Evolutionary conservation across 768 basidiomycete species (phyloP).

Genomic region (Holtermannia corniformis): DNA sequence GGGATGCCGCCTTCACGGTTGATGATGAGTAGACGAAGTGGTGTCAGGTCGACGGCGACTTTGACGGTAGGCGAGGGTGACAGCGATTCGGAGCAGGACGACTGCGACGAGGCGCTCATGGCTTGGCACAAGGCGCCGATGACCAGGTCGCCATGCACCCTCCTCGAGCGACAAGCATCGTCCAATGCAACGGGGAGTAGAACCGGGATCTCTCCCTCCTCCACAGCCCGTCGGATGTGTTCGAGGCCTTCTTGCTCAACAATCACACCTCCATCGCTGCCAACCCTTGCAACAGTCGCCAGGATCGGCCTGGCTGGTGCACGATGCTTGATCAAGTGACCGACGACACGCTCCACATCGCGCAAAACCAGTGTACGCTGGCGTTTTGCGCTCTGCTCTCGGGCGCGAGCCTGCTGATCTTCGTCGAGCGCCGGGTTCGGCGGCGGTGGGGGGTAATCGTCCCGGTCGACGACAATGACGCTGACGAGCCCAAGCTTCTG

Average conservation of each 20-base stretch:
- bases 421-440: background rate
- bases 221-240: constrained; percentile 76
- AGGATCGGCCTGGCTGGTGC: constrained; percentile 79
- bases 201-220: constrained; percentile 91
- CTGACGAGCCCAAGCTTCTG: constrained; percentile 92
- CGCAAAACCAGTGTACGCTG: constrained; percentile 45
- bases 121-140: constrained; percentile 76
- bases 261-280: constrained; percentile 42
- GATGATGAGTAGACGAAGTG: constrained; percentile 93
- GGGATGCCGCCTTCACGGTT: constrained; percentile 94
- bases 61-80: constrained; percentile 9
- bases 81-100: constrained; percentile 42
- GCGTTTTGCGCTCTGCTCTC: constrained; percentile 14
- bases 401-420: constrained; percentile 15
- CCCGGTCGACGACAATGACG: constrained; percentile 89
- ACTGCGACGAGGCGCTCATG: constrained; percentile 53
- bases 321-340: constrained; percentile 71
- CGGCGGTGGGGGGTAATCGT: constrained; percentile 48
- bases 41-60: constrained; percentile 59
- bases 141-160: constrained; percentile 78
- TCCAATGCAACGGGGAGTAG: constrained; percentile 88
- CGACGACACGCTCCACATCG: constrained; percentile 77
- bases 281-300: constrained; percentile 55
- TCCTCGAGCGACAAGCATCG: constrained; percentile 73
- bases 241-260: constrained; percentile 69